Evolutionary conservation across 495 filamentous ascomycete species (phyloP), one percentile per base, ranked within the genome.

Genomic region (Aspergillus saccharolyticus): DNA sequence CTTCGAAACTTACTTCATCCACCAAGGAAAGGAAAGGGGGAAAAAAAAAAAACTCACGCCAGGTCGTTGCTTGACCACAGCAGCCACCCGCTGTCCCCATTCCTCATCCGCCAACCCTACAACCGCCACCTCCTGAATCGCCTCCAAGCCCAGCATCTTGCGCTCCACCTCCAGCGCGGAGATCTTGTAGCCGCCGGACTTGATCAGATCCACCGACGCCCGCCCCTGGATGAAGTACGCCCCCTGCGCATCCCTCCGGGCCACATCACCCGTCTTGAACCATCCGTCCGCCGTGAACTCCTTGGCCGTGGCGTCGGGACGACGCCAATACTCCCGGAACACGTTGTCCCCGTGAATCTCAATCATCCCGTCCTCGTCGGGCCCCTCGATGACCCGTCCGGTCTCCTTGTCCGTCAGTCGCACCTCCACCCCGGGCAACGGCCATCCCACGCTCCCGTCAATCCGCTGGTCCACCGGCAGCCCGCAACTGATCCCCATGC

Each of bases 191-290:
- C 75, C 75, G 42, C 75, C 75, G 0, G 74, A 74, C 52, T 78
- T 79, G 61, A 79, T 76, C 55, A 78, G 54, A 42, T 79, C 74
- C 16, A 77, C 72, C 12, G 74, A 76, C 12, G 73, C 73, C 3
- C 76, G 73, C 16, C 74, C 76, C 59, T 77, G 72, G 53, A 78
- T 77, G 15, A 67, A 76, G 53, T 76, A 75, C 7, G 73, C 73
- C 6, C 75, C 75, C 6, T 55, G 61, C n/a, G 53, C 59, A 53
- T 76, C 69, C 8, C 73, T 69, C 12, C 62, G 60, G 9, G 74
- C 76, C 0, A 77, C 70, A 56, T 78, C 76, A n/a, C 76, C 76
- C 6, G 76, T 78, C 63, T 75, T 75, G 62, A 78, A 77, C 74
- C 74, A 78, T 22, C 74, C 76, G 44, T 79, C 78, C 15, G 58